A percentile compares a stretch with the other conserved stretches of the same genome.
These are phyloP conservation scores for Carex parvula DNA, from an alignment of 176 grass and related monocot genomes.

Conservation along the genomic window DNA sequence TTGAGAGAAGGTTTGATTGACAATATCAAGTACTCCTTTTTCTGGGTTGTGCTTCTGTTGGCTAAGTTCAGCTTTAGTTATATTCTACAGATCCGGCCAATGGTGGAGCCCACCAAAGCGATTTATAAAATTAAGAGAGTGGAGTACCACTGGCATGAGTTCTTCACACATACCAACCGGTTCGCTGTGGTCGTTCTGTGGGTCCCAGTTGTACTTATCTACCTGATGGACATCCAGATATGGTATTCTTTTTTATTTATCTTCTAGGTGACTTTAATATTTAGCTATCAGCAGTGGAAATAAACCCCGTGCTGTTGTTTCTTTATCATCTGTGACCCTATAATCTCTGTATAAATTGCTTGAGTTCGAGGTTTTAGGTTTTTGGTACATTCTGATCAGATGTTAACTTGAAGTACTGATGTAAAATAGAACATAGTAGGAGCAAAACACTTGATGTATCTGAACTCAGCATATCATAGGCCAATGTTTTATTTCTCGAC, in stretches of 20 bases:
- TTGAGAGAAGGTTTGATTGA: too few relatives aligned
- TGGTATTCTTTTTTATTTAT: constrained; percentile 45
- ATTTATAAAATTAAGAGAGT: constrained; percentile 50
- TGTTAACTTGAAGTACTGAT: neutral
- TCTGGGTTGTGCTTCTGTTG: constrained; percentile 72
- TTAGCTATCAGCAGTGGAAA: neutral
- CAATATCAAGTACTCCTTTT: too few relatives aligned
- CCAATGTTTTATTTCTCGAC: neutral
- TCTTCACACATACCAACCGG: constrained; percentile 73
- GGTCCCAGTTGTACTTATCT: constrained; percentile 83
- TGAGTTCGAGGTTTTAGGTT: neutral
- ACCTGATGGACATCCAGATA: constrained; percentile 97
- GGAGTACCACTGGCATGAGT: constrained; percentile 76
- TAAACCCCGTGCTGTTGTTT: neutral
- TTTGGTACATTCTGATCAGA: constrained; percentile 1
- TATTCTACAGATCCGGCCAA: constrained; percentile 84
- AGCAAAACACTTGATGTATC: neutral
- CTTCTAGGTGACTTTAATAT: neutral
- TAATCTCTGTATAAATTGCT: neutral
- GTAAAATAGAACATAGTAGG: neutral
- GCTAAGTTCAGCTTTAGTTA: constrained; percentile 88
- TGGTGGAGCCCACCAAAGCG: constrained; percentile 75
- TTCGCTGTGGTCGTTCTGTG: constrained; percentile 71
- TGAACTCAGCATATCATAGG: neutral
- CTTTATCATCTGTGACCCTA: neutral